phyloP scores from a whole-genome alignment of 139 green algal genomes.

The Pycnococcus provasolii region DNA sequence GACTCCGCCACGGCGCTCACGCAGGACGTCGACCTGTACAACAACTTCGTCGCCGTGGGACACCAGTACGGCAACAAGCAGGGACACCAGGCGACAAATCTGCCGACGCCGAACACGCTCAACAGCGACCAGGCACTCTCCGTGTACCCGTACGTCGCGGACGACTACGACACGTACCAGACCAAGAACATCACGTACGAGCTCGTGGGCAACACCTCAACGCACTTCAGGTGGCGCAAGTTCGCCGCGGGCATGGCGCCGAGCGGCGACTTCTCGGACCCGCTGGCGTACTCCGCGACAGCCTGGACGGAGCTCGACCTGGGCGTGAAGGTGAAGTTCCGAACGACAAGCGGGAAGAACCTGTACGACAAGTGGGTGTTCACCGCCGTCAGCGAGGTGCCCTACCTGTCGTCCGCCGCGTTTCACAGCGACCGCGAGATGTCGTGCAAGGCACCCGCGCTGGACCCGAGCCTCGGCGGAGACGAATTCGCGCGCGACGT shows the following conservation, averaged over 20 bases:
- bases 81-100: too few relatives aligned
- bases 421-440: too few relatives aligned
- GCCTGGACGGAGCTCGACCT: not conserved
- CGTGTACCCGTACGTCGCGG: not conserved
- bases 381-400: not conserved
- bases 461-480: not conserved
- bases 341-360: not conserved
- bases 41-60: too few relatives aligned
- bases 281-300: not conserved
- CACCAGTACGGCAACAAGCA: too few relatives aligned
- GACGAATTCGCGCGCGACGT: not conserved
- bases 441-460: not conserved
- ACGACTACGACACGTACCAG: not conserved
- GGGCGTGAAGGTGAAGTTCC: not conserved
- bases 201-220: not conserved
- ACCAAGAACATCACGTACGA: slow-evolving; percentile 7
- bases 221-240: slow-evolving; percentile 7
- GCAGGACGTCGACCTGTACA: too few relatives aligned
- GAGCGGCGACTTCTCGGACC: not conserved
- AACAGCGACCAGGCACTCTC: not conserved
- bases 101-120: not conserved
- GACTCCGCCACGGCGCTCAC: not conserved
- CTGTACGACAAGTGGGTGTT: not conserved
- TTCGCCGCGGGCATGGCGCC: not conserved
- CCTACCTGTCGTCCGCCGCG: too few relatives aligned